Base-by-base conservation (phyloP, 2,329 filamentous ascomycete genomes). In the Fusarium ambrosium region DNA sequence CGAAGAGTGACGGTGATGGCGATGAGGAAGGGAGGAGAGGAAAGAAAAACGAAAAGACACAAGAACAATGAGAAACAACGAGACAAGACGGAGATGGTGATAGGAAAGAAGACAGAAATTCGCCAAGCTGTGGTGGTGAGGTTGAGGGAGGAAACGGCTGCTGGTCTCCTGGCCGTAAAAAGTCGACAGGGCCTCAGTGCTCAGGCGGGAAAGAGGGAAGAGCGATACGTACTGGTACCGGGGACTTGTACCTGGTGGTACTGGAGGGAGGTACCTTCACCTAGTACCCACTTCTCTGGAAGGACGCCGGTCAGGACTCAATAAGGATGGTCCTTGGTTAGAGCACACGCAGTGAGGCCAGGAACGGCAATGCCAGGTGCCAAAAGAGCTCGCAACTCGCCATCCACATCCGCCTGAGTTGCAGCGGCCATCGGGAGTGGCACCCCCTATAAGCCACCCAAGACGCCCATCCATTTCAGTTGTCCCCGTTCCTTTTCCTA, bases 1-100 rank as follows among this genome's bases (percentile, higher is more conserved):
- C 70, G 68, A 74, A 78, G 62, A 70, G 70, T 70, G 74, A 75
- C 77, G 78, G 71, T 79, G 78, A 80, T 79, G 79, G 77, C 74
- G 79, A 79, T 72, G 74, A 75, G 68, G 69, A 73, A 68, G 68
- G 68, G 68, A 69, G 71, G 66, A 67, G 70, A 65, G 67, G 64
- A 74, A 69, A 70, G 68, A 69, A 75, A 75, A 75, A 72, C 51
- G 60, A 77, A 78, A 78, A 71, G 71, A 79, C 62, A 78, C 77
- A 75, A 76, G 72, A 78, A 79, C 72, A 73, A 80, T 74, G 73
- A 78, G 76, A 75, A 70, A 76, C 66, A 74, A 72, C 62, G 63
- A 72, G 70, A 72, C 59, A 63, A 68, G 72, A 75, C 74, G 76
- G 74, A 74, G 78, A 72, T 77, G 75, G 73, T 75, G 73, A 78